Evolutionary conservation across 306 rosid genomes (phyloP).

Genomic region (Cicer cuneatum): DNA sequence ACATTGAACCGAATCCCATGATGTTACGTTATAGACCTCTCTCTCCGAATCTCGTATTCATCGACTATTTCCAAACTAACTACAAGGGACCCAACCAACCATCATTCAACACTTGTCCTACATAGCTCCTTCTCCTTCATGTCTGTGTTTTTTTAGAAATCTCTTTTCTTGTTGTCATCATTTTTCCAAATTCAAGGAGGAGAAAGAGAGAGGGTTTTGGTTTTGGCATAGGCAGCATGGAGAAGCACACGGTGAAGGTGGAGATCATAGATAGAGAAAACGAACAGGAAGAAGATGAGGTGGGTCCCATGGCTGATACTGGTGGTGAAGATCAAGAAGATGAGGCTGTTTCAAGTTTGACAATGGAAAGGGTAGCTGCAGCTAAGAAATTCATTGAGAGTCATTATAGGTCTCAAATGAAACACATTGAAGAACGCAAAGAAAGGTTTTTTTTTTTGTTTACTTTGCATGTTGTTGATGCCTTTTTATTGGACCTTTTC

Average conservation of each 20-base stretch:
- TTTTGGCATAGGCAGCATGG: constrained; percentile 48
- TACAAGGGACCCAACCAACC: constrained; percentile 21
- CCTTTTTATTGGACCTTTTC: not conserved
- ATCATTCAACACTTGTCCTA: constrained; percentile 40
- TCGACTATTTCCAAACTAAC: not conserved
- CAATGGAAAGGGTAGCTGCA: constrained; percentile 87
- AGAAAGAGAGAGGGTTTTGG: constrained; percentile 11
- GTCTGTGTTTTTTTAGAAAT: constrained; percentile 41
- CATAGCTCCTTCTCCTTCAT: constrained; percentile 1
- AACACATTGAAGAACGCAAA: constrained; percentile 78
- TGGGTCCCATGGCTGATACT: constrained; percentile 42
- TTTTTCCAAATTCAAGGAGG: constrained; percentile 48
- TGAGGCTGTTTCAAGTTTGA: constrained; percentile 70
- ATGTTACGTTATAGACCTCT: too few relatives aligned
- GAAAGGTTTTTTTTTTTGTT: constrained; percentile 55
- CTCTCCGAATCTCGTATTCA: not conserved
- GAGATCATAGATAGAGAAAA: not conserved
- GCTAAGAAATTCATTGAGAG: constrained; percentile 89
- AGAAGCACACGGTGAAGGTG: constrained; percentile 45
- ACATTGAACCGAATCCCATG: too few relatives aligned
- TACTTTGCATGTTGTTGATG: constrained; percentile 33
- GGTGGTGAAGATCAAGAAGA: constrained; percentile 33
- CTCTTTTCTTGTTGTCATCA: constrained; percentile 41
- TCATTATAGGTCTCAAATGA: constrained; percentile 84
- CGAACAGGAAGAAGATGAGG: constrained; percentile 12